Evolutionary conservation across 176 grass and related monocot species (phyloP).

Genomic region (Cocos nucifera): DNA sequence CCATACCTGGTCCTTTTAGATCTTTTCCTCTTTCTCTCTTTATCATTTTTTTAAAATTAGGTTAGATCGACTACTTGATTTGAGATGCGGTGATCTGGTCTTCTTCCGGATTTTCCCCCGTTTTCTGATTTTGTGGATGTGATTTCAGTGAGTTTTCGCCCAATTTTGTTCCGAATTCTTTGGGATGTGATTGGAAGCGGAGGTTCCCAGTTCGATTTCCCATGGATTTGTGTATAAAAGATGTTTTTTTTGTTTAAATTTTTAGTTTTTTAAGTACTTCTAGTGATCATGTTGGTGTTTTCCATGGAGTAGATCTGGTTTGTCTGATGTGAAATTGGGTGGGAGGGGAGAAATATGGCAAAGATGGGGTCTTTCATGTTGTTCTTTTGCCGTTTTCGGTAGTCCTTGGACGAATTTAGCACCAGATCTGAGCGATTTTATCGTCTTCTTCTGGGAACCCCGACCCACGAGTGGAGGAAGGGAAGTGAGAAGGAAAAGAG

Average conservation of each 20-base stretch:
- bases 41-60: no score
- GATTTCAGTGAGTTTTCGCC: background rate
- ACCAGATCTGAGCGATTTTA: slow-evolving; percentile 10
- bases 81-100: background rate
- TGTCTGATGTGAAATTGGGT: slow-evolving; percentile 3
- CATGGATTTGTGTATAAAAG: background rate
- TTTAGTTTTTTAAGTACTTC: background rate
- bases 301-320: no score
- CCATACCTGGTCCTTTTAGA: background rate
- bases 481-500: slow-evolving; percentile 12
- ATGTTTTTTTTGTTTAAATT: background rate
- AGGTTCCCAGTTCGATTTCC: background rate
- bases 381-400: background rate
- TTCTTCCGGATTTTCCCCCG: background rate
- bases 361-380: background rate
- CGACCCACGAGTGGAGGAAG: slow-evolving; percentile 3
- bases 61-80: no score
- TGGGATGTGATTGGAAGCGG: background rate
- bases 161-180: background rate
- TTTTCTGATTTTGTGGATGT: background rate
- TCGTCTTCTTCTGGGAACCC: background rate
- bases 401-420: background rate
- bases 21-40: background rate
- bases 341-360: background rate
- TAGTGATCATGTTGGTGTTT: no score